A percentile compares a stretch with the other conserved stretches of the same genome.
phyloP scores from a whole-genome alignment of 2,329 filamentous ascomycete species.

The Zasmidium angulare region DNA sequence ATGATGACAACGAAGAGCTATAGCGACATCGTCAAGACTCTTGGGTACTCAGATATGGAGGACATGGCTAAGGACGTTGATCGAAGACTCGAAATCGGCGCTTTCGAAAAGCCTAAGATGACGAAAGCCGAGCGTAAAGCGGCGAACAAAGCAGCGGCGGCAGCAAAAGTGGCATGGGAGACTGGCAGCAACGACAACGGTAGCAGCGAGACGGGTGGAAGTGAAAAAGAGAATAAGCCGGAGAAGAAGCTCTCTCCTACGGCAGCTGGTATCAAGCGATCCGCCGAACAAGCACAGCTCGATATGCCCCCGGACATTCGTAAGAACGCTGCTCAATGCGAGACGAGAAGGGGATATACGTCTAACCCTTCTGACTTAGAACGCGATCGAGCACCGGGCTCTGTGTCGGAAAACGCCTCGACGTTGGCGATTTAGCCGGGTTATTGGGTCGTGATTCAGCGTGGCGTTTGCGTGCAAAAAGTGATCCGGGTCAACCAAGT shows the following conservation, averaged over 20 bases:
- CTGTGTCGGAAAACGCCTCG: constrained; percentile 23
- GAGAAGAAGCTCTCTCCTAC: constrained; percentile 16
- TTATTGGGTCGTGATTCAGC: neutral
- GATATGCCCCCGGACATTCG: constrained; percentile 24
- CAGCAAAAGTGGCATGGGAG: constrained; percentile 42
- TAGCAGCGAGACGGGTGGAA: constrained; percentile 52
- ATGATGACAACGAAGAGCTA: constrained; percentile 72
- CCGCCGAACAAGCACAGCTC: constrained; percentile 22
- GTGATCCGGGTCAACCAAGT: constrained; percentile 11
- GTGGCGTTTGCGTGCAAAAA: neutral
- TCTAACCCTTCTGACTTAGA: constrained; percentile 5
- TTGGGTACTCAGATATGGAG: constrained; percentile 62
- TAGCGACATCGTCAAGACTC: constrained; percentile 61
- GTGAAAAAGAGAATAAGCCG: constrained; percentile 39
- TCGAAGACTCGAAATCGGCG: constrained; percentile 55
- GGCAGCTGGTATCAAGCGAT: constrained; percentile 22
- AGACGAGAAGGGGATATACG: neutral
- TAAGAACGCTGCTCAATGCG: neutral
- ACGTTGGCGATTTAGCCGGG: constrained; percentile 17
- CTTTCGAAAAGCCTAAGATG: constrained; percentile 48
- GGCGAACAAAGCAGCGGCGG: constrained; percentile 35
- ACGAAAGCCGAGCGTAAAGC: constrained; percentile 48
- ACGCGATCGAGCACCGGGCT: constrained; percentile 19
- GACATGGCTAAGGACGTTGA: constrained; percentile 67
- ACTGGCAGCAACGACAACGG: constrained; percentile 39